A percentile compares a stretch with the other conserved stretches of the same genome.
phyloP scores from a whole-genome alignment of 352 stramenopile species.

The Aphanomyces cochlioides region DNA sequence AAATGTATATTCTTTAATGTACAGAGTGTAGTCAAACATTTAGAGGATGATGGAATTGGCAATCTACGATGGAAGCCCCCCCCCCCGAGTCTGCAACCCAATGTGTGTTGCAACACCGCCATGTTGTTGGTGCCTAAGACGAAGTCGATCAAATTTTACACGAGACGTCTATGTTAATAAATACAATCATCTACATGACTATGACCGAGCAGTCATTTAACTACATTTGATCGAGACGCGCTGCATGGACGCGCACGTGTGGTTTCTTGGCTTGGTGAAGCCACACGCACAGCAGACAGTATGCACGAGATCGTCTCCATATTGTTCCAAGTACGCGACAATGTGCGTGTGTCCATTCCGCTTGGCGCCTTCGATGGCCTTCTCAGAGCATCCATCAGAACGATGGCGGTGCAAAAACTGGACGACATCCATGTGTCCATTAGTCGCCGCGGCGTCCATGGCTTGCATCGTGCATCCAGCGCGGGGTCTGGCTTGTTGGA shows the following conservation, averaged over 20 bases:
- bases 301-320: background rate
- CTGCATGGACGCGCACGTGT: background rate
- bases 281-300: constrained; percentile 4
- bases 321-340: background rate
- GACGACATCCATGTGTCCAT: constrained; percentile 7
- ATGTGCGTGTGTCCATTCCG: background rate
- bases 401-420: background rate
- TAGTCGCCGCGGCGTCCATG: background rate
- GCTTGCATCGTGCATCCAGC: constrained; percentile 1
- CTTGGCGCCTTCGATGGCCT: background rate
- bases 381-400: background rate
- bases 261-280: background rate
- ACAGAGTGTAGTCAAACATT: too few species aligned
- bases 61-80: too few species aligned
- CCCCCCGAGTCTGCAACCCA: too few species aligned
- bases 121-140: too few species aligned
- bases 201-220: too few species aligned
- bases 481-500: background rate
- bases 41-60: too few species aligned
- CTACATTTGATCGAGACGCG: too few species aligned
- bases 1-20: too few species aligned
- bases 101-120: too few species aligned
- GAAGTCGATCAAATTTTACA: too few species aligned
- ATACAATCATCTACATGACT: too few species aligned
- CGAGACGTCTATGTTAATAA: too few species aligned